Evolutionary conservation across 2,329 filamentous ascomycete species (phyloP), one percentile per base, ranked within the genome.

Genomic region (Arthroderma sp.): DNA sequence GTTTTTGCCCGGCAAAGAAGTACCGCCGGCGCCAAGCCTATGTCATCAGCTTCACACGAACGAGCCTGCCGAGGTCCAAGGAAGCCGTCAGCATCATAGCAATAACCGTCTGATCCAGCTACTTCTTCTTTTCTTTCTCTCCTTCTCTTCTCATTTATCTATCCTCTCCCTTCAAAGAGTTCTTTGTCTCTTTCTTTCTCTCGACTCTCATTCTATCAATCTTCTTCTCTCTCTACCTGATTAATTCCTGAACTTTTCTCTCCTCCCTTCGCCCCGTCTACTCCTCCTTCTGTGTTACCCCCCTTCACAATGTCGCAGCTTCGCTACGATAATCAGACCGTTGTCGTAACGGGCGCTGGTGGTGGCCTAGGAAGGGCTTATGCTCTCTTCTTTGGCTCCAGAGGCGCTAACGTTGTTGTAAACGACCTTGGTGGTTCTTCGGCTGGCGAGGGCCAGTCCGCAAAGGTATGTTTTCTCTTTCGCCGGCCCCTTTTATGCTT

Each of bases 351-450:
- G 40, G 86, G 86, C 57, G 85, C 85, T 51, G 86, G 86, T 52
- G 85, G 83, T 64, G 86, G 86, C 52, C 68, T 91, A 46, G 85
- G 85, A 53, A 85, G 81, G 67, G 80, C 81, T 62, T 93, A 93
- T 68, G 82, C 83, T 55, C 71, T 82, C 49, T 96, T 94, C 73
- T 96, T 94, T 62, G 91, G 77, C 47, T 87, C 85, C 46, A 80
- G 89, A 61, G 91, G 91, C 58, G 91, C 87, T 56, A 93, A 83
- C 66, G 84, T 94, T 56, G 89, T 98, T 40, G 91, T 98, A 57
- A 98, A 98, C 66, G 91, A 98, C 63, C 76, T 96, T 42, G 91
- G 91, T 51, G 86, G 78, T 42, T 91, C 87, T 39, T 88, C 91
- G 74, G 89, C 91, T 68, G 89, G 91, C 55, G 87, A 95, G 70